Conservation (phyloP, 345 rosid species). For the Toxicodendron radicans region DNA sequence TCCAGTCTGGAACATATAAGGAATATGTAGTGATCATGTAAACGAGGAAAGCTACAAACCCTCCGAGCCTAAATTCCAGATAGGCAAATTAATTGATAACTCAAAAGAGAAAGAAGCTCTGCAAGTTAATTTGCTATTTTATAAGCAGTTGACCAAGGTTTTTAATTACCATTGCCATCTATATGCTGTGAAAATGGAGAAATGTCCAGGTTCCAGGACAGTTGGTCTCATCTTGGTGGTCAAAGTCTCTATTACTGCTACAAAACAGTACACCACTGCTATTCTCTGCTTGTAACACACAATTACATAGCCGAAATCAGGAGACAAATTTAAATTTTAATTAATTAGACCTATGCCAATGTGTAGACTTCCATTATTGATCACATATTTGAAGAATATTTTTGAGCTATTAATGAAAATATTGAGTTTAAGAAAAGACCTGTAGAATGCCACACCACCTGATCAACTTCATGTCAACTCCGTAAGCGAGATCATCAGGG, state of each 20-base stretch:
- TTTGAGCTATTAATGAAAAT: neutral
- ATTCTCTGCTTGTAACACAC: constrained; percentile 48
- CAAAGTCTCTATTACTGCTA: constrained; percentile 54
- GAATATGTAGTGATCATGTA: constrained; percentile 54
- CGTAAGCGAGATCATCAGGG: constrained; percentile 51
- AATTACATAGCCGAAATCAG: too few species aligned
- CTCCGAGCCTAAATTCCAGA: constrained; percentile 43
- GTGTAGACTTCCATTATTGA: neutral
- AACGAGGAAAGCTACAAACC: constrained; percentile 50
- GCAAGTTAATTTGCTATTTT: neutral
- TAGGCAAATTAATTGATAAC: neutral
- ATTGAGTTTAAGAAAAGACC: constrained; percentile 28
- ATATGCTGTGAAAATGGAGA: constrained; percentile 57
- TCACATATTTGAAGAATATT: neutral
- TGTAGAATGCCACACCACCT: constrained; percentile 75
- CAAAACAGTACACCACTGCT: constrained; percentile 57
- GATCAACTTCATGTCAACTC: constrained; percentile 65
- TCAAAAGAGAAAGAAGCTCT: neutral
- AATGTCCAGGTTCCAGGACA: constrained; percentile 35
- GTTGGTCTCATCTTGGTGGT: constrained; percentile 52
- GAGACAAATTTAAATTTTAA: neutral
- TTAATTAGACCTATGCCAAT: neutral
- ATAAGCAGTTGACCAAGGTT: neutral
- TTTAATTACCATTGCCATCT: constrained; percentile 57
- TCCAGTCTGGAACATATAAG: constrained; percentile 66